Evolutionary conservation across 495 filamentous ascomycete species (phyloP).

Genomic region (Talaromyces trachyspermus): DNA sequence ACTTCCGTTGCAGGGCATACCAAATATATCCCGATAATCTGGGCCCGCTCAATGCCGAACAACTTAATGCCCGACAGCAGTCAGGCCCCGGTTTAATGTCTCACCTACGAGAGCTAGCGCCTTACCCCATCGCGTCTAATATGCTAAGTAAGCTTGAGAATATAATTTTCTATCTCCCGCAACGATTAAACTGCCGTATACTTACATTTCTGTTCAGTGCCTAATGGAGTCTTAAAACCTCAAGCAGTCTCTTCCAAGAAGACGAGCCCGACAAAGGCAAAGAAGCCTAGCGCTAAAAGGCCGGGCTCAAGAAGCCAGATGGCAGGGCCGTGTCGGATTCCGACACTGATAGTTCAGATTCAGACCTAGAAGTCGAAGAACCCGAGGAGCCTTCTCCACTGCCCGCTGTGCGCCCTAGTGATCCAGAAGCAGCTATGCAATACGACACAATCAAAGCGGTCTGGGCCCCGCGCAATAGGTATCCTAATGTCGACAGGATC

Average conservation of each 20-base stretch:
- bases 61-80: slow-evolving; percentile 9
- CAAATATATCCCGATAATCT: slow-evolving; percentile 6
- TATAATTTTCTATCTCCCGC: not conserved
- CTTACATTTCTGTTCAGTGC: not conserved
- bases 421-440: slow-evolving; percentile 45
- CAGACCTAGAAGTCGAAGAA: slow-evolving; percentile 36
- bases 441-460: slow-evolving; percentile 61
- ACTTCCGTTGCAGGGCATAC: not conserved
- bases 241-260: not conserved
- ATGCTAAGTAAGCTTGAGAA: slow-evolving; percentile 7
- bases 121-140: not conserved
- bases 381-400: slow-evolving; percentile 45
- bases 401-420: slow-evolving; percentile 42
- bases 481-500: slow-evolving; percentile 38
- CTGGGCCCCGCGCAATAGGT: slow-evolving; percentile 51
- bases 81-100: not conserved
- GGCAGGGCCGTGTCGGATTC: slow-evolving; percentile 33
- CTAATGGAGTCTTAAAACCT: not conserved
- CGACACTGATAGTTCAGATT: slow-evolving; percentile 44
- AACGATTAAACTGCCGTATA: not conserved
- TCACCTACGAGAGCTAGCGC: slow-evolving; percentile 4
- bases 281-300: slow-evolving; percentile 19
- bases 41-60: slow-evolving; percentile 1
- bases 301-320: slow-evolving; percentile 19
- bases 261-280: slow-evolving; percentile 11